These are phyloP conservation scores for Cutaneotrichosporon dermatis DNA, from an alignment of 1,284 basidiomycete genomes.

Conservation along the genomic window DNA sequence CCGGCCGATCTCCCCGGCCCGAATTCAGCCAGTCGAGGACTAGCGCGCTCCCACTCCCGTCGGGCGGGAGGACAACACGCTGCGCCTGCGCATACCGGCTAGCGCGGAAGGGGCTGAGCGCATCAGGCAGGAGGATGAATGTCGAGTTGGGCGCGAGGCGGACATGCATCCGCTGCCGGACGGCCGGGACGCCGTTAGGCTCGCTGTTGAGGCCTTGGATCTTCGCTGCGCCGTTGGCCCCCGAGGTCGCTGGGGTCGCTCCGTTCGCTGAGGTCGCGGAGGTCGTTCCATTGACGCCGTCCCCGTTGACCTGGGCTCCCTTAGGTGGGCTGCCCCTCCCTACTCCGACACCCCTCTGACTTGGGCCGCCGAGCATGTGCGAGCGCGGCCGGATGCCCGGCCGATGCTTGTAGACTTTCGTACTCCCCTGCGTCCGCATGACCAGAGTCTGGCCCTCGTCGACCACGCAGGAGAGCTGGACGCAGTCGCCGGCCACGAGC, in stretches of 20 bases:
- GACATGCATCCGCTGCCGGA: constrained; percentile 54
- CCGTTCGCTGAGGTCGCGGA: no score
- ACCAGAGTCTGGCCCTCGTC: constrained; percentile 45
- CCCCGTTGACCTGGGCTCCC: no score
- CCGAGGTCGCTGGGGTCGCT: no score
- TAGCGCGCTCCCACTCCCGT: constrained; percentile 56
- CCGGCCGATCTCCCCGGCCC: constrained; percentile 55
- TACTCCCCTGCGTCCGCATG: constrained; percentile 65
- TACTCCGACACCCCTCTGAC: no score
- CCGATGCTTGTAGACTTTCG: constrained; percentile 86
- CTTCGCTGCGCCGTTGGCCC: no score
- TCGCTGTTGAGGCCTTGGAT: no score
- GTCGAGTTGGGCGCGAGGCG: constrained; percentile 55
- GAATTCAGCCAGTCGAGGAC: constrained; percentile 89
- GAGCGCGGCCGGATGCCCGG: constrained; percentile 49
- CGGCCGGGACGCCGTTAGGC: not conserved
- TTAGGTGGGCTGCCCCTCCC: no score
- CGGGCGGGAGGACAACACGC: constrained; percentile 53
- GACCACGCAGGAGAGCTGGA: constrained; percentile 64
- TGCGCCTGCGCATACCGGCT: constrained; percentile 79
- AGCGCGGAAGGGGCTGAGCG: constrained; percentile 80
- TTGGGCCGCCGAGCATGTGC: constrained; percentile 2
- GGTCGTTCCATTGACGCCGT: no score
- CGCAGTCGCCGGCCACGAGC: constrained; percentile 78
- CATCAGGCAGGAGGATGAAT: constrained; percentile 80